Percentiles rank a stretch among this genome's conserved stretches.
phyloP scores from a whole-genome alignment of 768 basidiomycete genomes.

The Leccinum disarticulatum region DNA sequence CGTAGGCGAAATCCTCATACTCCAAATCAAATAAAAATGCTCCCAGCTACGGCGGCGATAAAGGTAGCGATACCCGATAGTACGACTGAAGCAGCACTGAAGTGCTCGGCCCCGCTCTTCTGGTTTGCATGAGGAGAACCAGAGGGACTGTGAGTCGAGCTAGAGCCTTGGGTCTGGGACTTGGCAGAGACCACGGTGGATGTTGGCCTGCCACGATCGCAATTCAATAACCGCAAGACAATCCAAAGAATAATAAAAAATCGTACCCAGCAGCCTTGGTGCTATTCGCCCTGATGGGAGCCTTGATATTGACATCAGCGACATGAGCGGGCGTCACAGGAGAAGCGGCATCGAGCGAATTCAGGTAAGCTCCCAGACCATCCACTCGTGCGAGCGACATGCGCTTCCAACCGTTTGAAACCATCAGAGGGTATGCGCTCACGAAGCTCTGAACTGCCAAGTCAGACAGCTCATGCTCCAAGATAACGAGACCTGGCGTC shows the following conservation, averaged over 20 bases:
- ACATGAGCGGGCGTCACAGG: slow-evolving; percentile 27
- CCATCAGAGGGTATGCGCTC: slow-evolving; percentile 59
- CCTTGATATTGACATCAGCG: slow-evolving; percentile 18
- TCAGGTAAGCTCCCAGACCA: slow-evolving; percentile 45
- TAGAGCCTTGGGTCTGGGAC: slow-evolving; percentile 3
- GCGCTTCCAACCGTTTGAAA: slow-evolving; percentile 69
- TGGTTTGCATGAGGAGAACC: slow-evolving; percentile 31
- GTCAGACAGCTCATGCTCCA: slow-evolving; percentile 80
- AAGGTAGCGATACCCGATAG: slow-evolving; percentile 25
- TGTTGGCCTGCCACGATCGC: slow-evolving; percentile 5
- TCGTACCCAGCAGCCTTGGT: slow-evolving; percentile 13
- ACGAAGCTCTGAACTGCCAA: slow-evolving; percentile 67
- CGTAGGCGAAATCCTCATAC: neutral
- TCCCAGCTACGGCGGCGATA: slow-evolving; percentile 24
- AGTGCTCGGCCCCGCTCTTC: slow-evolving; percentile 34
- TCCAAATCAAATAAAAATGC: slow-evolving; percentile 21
- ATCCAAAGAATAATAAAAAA: neutral
- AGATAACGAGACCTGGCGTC: slow-evolving; percentile 72
- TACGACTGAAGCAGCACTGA: slow-evolving; percentile 19
- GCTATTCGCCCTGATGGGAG: slow-evolving; percentile 13
- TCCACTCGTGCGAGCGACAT: slow-evolving; percentile 51
- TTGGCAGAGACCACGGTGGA: neutral
- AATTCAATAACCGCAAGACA: neutral
- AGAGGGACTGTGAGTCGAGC: slow-evolving; percentile 15
- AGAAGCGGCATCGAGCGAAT: slow-evolving; percentile 36